phyloP scores from a whole-genome alignment of 225 moss, liverwort and hornwort genomes.

The Physcomitrium patens region DNA sequence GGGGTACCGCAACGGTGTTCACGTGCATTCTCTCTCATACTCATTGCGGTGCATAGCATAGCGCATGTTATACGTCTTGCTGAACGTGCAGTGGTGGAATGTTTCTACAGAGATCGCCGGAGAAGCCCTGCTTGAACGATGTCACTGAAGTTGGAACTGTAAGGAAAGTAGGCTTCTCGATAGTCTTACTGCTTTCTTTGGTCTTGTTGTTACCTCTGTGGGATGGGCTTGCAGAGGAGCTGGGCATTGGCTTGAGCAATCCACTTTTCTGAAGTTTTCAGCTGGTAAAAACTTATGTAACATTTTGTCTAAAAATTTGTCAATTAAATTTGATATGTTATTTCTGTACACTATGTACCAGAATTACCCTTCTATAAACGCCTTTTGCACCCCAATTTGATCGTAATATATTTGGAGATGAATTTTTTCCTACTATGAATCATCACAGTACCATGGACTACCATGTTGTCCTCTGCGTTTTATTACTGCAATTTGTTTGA shows the following conservation, averaged over 20 bases:
- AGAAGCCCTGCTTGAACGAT: constrained; percentile 90
- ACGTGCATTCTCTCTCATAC: neutral
- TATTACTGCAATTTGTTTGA: no score
- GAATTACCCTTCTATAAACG: neutral
- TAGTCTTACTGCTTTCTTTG: constrained; percentile 69
- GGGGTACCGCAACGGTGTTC: neutral
- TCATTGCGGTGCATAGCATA: neutral
- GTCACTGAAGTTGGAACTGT: constrained; percentile 80
- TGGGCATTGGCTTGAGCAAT: constrained; percentile 40
- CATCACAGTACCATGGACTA: no score
- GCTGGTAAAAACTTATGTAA: constrained; percentile 4
- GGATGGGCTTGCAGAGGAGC: constrained; percentile 96
- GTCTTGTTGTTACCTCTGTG: constrained; percentile 83
- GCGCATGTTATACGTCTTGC: neutral
- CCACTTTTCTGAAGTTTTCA: constrained; percentile 46
- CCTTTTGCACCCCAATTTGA: constrained; percentile 28
- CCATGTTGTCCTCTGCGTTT: no score
- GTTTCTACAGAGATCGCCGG: constrained; percentile 69
- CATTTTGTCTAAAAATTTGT: constrained; percentile 33
- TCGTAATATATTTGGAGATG: constrained; percentile 48
- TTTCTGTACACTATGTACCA: constrained; percentile 17
- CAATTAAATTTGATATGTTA: constrained; percentile 39
- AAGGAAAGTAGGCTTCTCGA: constrained; percentile 60
- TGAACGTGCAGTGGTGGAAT: constrained; percentile 21
- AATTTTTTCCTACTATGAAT: no score